A percentile compares a stretch with the other conserved stretches of the same genome.
phyloP scores from a whole-genome alignment of 306 rosid genomes.

The Quillaja saponaria region DNA sequence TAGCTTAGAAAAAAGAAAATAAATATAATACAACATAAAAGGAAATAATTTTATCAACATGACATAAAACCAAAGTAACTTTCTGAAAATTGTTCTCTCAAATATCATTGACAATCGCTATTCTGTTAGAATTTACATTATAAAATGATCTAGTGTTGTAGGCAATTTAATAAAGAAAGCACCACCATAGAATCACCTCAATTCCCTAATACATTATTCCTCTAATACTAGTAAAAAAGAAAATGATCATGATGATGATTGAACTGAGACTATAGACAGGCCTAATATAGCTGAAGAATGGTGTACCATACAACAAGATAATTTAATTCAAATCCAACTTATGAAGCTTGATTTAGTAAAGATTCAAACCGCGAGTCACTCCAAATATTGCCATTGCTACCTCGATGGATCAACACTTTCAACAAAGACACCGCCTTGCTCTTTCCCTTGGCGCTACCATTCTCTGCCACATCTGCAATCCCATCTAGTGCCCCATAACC shows the following conservation, averaged over 20 bases:
- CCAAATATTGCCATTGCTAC: conserved; percentile 20
- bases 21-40: not conserved
- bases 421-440: conserved; percentile 55
- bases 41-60: not conserved
- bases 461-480: conserved; percentile 52
- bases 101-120: not conserved
- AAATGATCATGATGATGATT: conserved; percentile 1
- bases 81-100: not conserved
- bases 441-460: conserved; percentile 56
- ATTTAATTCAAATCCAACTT: not conserved
- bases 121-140: conserved; percentile 38
- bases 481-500: conserved; percentile 60
- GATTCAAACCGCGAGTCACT: conserved; percentile 50
- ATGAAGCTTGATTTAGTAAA: conserved; percentile 33
- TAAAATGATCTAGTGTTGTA: conserved; percentile 22
- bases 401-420: conserved; percentile 46
- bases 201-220: conserved; percentile 31
- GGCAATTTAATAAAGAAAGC: conserved; percentile 24
- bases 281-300: not conserved
- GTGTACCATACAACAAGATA: not conserved
- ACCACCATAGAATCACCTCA: conserved; percentile 12
- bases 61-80: not conserved
- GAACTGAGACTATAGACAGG: too few species aligned
- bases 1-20: not conserved
- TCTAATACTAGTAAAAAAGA: not conserved